Evolutionary conservation across 345 rosid genomes (phyloP), one percentile per base, ranked within the genome.

Genomic region (Leavenworthia alabamica): DNA sequence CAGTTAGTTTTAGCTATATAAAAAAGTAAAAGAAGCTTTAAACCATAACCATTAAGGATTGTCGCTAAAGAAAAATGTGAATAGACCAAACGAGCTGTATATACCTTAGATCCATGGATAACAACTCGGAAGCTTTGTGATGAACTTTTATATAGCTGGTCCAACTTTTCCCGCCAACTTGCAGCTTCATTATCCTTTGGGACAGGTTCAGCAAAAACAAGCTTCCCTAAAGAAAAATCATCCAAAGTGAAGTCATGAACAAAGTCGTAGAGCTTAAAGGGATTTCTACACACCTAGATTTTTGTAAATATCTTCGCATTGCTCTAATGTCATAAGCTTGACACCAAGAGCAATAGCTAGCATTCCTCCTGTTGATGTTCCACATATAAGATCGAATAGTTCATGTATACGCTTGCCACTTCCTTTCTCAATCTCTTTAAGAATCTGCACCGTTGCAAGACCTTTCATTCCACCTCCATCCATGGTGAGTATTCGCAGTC

Each of bases 391-490:
- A 72, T 93, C 97, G 41, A 93, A 93, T 61, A 93, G 75, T 79
- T 93, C 99, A 80, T 93, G 97, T 70, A 93, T 90, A 67, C 75
- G 83, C 77, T 90, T 93, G 65, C 97, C 97, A 62, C 97, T 83
- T 54, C 97, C 92, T 77, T 83, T 90, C 73, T 93, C 99, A 76
- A 90, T 90, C 77, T 86, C 95, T 77, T 90, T 89, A 77, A 93
- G 97, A 72, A 93, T 78, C 83, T 83, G 92, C 60, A 93, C 99
- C 40, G 99, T 93, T 16, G 92, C 97, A 64, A 93, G 82, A 64
- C 97, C 97, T 81, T 93, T 93, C 97, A 93, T 93, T 75, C 99
- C 99, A 74, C 99, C 99, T 32, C 99, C 97, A 77, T 93, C 99
- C 99, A 93, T 93, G 40, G 99, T 71, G 53, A 93, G 97, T 75